Evolutionary conservation across 2,329 filamentous ascomycete genomes (phyloP).

Genomic region (Exophiala mesophila): DNA sequence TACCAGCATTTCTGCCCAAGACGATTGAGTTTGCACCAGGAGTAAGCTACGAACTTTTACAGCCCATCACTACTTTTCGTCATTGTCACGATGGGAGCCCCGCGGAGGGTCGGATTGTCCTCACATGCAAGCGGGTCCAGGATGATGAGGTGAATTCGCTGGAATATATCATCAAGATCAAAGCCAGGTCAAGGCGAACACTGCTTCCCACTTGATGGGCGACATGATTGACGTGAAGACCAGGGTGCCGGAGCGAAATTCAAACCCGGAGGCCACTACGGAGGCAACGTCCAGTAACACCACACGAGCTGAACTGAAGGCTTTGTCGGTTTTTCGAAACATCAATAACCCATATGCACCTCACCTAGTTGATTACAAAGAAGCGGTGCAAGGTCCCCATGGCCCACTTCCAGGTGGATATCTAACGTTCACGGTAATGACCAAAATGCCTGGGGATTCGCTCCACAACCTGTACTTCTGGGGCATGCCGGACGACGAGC

Average conservation of each 20-base stretch:
- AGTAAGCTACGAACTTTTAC: conserved; percentile 16
- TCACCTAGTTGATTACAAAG: conserved; percentile 23
- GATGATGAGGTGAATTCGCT: background rate
- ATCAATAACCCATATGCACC: conserved; percentile 20
- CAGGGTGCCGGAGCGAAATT: conserved; percentile 15
- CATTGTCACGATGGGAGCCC: conserved; percentile 25
- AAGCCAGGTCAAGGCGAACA: conserved; percentile 18
- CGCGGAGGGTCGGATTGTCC: conserved; percentile 21
- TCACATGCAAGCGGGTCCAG: conserved; percentile 14
- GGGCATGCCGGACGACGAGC: conserved; percentile 19
- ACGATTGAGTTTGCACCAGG: conserved; percentile 16
- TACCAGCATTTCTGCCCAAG: conserved; percentile 18
- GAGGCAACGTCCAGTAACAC: conserved; percentile 22
- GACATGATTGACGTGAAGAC: conserved; percentile 5
- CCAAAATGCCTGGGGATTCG: conserved; percentile 26
- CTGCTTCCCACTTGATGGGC: background rate
- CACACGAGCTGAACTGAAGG: conserved; percentile 23
- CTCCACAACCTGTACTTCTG: conserved; percentile 24
- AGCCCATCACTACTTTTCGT: conserved; percentile 20
- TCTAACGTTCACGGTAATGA: conserved; percentile 27
- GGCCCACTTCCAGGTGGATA: conserved; percentile 25
- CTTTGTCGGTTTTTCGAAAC: conserved; percentile 22
- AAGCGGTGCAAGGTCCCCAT: conserved; percentile 18
- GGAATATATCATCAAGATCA: conserved; percentile 25
- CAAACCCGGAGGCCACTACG: conserved; percentile 7